These are phyloP conservation scores for Psilocybe subaeruginosa DNA, from an alignment of 768 basidiomycete genomes.

Conservation along the genomic window DNA sequence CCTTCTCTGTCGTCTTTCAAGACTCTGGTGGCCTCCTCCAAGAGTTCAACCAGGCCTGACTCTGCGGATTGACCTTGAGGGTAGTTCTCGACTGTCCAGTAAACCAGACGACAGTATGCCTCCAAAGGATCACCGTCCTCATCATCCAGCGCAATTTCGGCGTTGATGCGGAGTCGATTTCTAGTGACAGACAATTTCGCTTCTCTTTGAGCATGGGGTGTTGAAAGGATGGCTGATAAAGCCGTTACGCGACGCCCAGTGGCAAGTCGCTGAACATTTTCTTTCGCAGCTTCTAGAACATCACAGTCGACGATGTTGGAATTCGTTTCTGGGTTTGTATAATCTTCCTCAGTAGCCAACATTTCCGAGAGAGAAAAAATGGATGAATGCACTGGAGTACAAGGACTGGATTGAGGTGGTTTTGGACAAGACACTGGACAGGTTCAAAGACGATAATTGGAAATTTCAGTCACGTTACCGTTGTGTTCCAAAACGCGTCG, in stretches of 20 bases:
- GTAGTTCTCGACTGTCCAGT: constrained; percentile 94
- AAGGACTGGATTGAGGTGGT: neutral
- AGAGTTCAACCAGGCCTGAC: constrained; percentile 86
- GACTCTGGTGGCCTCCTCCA: constrained; percentile 90
- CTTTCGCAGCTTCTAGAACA: constrained; percentile 81
- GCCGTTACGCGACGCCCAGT: constrained; percentile 80
- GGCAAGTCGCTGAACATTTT: constrained; percentile 85
- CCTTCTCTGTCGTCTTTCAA: constrained; percentile 78
- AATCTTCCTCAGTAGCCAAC: neutral
- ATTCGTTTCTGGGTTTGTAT: neutral
- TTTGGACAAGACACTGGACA: neutral
- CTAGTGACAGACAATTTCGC: constrained; percentile 67
- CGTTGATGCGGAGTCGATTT: constrained; percentile 69
- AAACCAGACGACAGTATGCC: constrained; percentile 82
- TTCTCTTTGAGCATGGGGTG: constrained; percentile 79
- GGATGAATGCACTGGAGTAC: neutral
- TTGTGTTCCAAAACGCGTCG: neutral
- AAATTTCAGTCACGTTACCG: neutral
- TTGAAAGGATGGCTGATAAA: constrained; percentile 71
- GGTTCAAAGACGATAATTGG: neutral
- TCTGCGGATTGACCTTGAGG: constrained; percentile 90
- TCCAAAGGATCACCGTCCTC: constrained; percentile 85
- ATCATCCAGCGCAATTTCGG: constrained; percentile 78
- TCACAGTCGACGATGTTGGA: constrained; percentile 73
- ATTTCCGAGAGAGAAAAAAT: neutral